A percentile compares a stretch with the other conserved stretches of the same genome.
phyloP scores from a whole-genome alignment of 768 basidiomycete species.

The Pholiota microspora region DNA sequence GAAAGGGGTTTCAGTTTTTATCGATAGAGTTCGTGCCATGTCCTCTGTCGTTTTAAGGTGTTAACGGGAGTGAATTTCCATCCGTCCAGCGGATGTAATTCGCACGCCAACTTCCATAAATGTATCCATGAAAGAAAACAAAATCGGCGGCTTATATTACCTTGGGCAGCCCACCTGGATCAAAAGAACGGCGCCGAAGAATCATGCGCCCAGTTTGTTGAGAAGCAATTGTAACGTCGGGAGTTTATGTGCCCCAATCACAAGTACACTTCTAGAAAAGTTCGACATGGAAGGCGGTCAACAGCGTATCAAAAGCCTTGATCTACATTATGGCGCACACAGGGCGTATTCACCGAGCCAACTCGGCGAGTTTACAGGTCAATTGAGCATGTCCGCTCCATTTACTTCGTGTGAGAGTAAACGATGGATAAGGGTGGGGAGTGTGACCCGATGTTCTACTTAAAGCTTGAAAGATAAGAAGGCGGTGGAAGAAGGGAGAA shows the following conservation, averaged over 20 bases:
- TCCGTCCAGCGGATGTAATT: neutral
- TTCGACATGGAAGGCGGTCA: neutral
- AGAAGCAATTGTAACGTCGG: neutral
- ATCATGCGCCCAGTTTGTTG: neutral
- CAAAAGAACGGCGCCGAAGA: neutral
- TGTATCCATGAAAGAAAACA: neutral
- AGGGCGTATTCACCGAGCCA: neutral
- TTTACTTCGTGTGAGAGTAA: neutral
- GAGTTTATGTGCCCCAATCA: neutral
- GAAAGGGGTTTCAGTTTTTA: neutral
- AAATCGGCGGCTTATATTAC: neutral
- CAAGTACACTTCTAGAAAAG: neutral
- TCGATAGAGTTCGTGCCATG: neutral
- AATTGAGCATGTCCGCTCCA: neutral
- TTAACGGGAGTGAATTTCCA: neutral
- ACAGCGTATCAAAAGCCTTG: neutral
- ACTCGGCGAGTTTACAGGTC: neutral
- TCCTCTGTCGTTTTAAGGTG: neutral
- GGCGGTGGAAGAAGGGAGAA: neutral
- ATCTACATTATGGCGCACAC: neutral
- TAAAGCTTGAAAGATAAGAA: neutral
- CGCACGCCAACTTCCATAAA: neutral
- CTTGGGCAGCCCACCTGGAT: neutral
- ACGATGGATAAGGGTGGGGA: neutral
- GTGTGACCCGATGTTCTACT: neutral